phyloP scores from a whole-genome alignment of 169 alveolate genomes.

The Eimeria sp. region DNA sequence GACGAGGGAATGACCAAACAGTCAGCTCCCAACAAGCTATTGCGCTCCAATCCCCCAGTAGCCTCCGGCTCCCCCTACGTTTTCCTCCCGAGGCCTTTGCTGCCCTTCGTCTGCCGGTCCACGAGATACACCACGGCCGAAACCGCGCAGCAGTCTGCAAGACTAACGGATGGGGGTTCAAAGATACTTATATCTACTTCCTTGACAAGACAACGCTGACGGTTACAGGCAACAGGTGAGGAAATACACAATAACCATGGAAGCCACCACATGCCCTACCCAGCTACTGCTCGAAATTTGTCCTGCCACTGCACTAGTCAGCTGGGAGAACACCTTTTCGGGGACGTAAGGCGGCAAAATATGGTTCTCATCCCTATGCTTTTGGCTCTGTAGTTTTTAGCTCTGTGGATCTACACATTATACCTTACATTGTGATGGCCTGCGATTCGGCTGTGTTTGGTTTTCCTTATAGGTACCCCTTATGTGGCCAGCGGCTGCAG shows the following conservation, averaged over 20 bases:
- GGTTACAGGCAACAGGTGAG: slow-evolving; percentile 88
- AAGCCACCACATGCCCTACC: background rate
- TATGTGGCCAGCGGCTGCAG: slow-evolving; percentile 85
- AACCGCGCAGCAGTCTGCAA: slow-evolving; percentile 67
- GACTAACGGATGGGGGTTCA: slow-evolving; percentile 77
- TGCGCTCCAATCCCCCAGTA: slow-evolving; percentile 58
- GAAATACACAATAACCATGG: background rate
- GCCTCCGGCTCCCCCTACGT: slow-evolving; percentile 56
- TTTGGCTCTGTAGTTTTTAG: background rate
- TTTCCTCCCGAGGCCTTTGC: slow-evolving; percentile 45
- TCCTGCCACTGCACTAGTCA: background rate
- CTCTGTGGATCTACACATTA: background rate
- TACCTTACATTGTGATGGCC: background rate
- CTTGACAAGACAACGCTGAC: slow-evolving; percentile 26
- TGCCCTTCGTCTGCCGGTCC: slow-evolving; percentile 57
- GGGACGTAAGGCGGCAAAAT: background rate
- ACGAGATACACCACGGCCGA: slow-evolving; percentile 68
- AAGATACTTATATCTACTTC: slow-evolving; percentile 45
- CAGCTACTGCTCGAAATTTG: background rate
- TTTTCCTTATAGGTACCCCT: slow-evolving; percentile 66
- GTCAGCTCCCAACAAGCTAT: background rate
- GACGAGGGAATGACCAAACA: slow-evolving; percentile 12
- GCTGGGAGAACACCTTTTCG: background rate
- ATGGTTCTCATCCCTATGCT: background rate
- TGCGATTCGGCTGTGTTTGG: background rate